Evolutionary conservation across 2,329 filamentous ascomycete genomes (phyloP).

Genomic region (Volutella citrinella): DNA sequence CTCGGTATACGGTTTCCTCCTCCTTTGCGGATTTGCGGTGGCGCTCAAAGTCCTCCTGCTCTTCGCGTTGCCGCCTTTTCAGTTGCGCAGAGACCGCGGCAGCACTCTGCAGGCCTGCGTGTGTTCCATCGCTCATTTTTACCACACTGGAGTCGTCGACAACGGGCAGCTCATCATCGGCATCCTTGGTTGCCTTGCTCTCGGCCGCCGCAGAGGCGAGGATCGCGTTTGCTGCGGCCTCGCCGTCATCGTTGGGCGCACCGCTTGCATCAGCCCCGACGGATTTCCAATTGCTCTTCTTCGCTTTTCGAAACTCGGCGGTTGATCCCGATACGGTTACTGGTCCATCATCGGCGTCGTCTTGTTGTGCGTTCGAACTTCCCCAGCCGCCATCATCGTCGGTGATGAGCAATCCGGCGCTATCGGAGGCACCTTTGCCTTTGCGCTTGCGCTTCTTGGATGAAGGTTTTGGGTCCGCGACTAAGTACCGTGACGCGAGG

Average conservation of each 20-base stretch:
- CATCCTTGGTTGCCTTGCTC: conserved; percentile 47
- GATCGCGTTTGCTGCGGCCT: conserved; percentile 72
- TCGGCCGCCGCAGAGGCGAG: conserved; percentile 71
- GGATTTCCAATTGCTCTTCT: conserved; percentile 78
- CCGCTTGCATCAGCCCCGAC: conserved; percentile 46
- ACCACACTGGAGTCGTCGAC: conserved; percentile 48
- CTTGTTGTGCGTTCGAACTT: conserved; percentile 31
- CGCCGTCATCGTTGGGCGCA: conserved; percentile 38
- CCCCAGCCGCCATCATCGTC: conserved; percentile 58
- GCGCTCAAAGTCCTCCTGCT: conserved; percentile 50
- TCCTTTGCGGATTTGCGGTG: conserved; percentile 44
- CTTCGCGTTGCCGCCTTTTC: conserved; percentile 63
- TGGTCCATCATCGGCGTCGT: conserved; percentile 53
- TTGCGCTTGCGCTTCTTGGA: conserved; percentile 65
- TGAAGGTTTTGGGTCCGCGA: conserved; percentile 51
- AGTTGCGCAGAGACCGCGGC: conserved; percentile 71
- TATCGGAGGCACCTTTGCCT: conserved; percentile 36
- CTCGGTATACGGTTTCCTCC: conserved; percentile 88
- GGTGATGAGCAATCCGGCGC: conserved; percentile 58
- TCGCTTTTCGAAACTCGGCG: conserved; percentile 68
- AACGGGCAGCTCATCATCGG: conserved; percentile 48
- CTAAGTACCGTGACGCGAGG: conserved; percentile 85
- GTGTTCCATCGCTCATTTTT: conserved; percentile 83
- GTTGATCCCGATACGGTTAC: conserved; percentile 49
- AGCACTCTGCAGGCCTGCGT: conserved; percentile 83